Evolutionary conservation across 2,329 filamentous ascomycete species (phyloP).

Genomic region (Hymenoscyphus scutula): DNA sequence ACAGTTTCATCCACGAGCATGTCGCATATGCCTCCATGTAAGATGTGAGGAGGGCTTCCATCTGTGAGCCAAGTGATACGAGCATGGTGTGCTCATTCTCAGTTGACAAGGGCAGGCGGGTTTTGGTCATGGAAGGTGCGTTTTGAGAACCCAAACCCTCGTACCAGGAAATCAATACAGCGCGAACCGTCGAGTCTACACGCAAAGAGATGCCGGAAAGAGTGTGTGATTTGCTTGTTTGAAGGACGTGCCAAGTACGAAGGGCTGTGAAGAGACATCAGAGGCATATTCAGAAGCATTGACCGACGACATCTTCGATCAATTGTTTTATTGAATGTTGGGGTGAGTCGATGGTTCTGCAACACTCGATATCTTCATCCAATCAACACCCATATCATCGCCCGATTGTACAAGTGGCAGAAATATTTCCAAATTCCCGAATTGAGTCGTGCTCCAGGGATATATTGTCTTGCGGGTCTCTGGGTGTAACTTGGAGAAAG

Average conservation of each 20-base stretch:
- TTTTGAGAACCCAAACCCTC: neutral
- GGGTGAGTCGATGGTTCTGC: too few relatives aligned
- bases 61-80: neutral
- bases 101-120: neutral
- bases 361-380: too few relatives aligned
- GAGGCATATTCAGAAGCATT: too few relatives aligned
- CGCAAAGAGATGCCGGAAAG: neutral
- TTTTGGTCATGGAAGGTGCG: neutral
- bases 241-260: neutral
- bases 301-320: too few relatives aligned
- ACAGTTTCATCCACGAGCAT: neutral
- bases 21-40: neutral
- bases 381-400: too few relatives aligned
- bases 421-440: too few relatives aligned
- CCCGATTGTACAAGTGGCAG: too few relatives aligned
- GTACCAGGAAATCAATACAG: neutral
- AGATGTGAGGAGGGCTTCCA: neutral
- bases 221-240: neutral
- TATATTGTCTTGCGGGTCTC: too few relatives aligned
- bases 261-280: neutral
- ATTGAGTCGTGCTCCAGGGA: too few relatives aligned
- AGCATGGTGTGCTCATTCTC: neutral
- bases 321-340: too few relatives aligned
- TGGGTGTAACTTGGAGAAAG: too few relatives aligned
- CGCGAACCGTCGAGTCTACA: neutral